Percentiles rank a stretch among this genome's conserved stretches.
phyloP scores from a whole-genome alignment of 768 basidiomycete genomes.

The Gelatoporia subvermispora region DNA sequence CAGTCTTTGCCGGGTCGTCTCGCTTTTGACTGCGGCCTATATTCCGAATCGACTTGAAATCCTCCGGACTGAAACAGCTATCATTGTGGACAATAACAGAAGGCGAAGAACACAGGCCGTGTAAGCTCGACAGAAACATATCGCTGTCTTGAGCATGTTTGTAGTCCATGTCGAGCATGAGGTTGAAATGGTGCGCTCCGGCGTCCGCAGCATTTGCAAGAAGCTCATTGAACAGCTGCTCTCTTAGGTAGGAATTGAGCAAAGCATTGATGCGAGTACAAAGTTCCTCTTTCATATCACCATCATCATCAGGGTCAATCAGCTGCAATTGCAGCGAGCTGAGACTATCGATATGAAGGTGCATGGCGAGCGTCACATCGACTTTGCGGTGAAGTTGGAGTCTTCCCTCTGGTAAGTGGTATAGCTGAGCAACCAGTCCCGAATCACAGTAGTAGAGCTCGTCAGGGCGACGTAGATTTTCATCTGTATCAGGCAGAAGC shows the following conservation, averaged over 20 bases:
- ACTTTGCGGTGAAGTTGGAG: slow-evolving; percentile 6
- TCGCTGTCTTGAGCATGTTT: not conserved
- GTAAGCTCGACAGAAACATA: slow-evolving; percentile 33
- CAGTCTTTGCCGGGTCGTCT: slow-evolving; percentile 34
- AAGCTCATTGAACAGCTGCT: slow-evolving; percentile 44
- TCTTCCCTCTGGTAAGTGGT: not conserved
- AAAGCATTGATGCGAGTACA: slow-evolving; percentile 38
- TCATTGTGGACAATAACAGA: slow-evolving; percentile 44
- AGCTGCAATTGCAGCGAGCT: slow-evolving; percentile 14
- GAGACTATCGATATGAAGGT: slow-evolving; percentile 11
- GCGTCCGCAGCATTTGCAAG: slow-evolving; percentile 53
- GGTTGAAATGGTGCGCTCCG: slow-evolving; percentile 35
- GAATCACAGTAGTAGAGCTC: slow-evolving; percentile 11
- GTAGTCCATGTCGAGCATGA: slow-evolving; percentile 30
- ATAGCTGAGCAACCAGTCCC: not conserved
- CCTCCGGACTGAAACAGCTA: slow-evolving; percentile 33
- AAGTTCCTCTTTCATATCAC: slow-evolving; percentile 41
- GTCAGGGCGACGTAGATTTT: not conserved
- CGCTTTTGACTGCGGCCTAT: slow-evolving; percentile 44
- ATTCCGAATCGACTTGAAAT: slow-evolving; percentile 42
- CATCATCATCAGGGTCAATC: slow-evolving; percentile 22
- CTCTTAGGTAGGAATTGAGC: slow-evolving; percentile 36
- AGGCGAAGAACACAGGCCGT: slow-evolving; percentile 29
- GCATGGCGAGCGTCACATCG: slow-evolving; percentile 6
- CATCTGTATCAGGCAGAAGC: slow-evolving; percentile 4